A percentile compares a stretch with the other conserved stretches of the same genome.
These are phyloP conservation scores for Apiospora aurea DNA, from an alignment of 2,329 filamentous ascomycete genomes.

Conservation along the genomic window DNA sequence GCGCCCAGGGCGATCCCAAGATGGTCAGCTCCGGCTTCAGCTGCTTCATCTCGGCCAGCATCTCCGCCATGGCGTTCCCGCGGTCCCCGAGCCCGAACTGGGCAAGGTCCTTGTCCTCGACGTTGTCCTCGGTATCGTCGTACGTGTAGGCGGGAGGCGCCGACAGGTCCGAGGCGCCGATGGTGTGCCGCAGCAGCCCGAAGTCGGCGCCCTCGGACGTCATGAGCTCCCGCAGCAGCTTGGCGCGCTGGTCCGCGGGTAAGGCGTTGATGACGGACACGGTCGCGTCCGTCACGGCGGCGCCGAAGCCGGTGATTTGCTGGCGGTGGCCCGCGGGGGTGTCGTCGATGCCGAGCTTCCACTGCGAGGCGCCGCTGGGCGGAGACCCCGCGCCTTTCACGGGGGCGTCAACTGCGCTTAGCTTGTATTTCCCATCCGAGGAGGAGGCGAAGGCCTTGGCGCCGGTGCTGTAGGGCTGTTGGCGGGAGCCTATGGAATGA, in stretches of 20 bases:
- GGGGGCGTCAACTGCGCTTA: constrained; percentile 44
- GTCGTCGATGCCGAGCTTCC: constrained; percentile 49
- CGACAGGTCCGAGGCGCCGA: constrained; percentile 49
- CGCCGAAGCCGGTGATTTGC: constrained; percentile 50
- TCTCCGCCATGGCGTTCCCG: constrained; percentile 46
- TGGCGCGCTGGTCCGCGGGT: constrained; percentile 36
- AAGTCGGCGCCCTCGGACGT: constrained; percentile 48
- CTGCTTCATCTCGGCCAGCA: constrained; percentile 46
- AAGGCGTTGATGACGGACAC: constrained; percentile 48
- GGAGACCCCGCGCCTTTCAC: constrained; percentile 41
- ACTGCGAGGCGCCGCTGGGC: constrained; percentile 43
- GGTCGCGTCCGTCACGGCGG: constrained; percentile 50
- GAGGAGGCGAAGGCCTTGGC: constrained; percentile 45
- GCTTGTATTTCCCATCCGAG: constrained; percentile 46
- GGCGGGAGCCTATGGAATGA: neutral
- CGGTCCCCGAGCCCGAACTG: constrained; percentile 47
- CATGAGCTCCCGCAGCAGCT: constrained; percentile 46
- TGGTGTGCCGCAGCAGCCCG: constrained; percentile 48
- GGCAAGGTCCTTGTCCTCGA: constrained; percentile 38
- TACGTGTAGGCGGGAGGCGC: constrained; percentile 49
- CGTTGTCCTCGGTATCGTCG: constrained; percentile 44
- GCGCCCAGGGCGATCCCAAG: constrained; percentile 48
- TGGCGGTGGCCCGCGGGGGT: constrained; percentile 47
- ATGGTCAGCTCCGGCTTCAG: constrained; percentile 46
- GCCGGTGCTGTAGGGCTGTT: constrained; percentile 26